phyloP scores from a whole-genome alignment of 176 grass and related monocot species.

The Raddia distichophylla region DNA sequence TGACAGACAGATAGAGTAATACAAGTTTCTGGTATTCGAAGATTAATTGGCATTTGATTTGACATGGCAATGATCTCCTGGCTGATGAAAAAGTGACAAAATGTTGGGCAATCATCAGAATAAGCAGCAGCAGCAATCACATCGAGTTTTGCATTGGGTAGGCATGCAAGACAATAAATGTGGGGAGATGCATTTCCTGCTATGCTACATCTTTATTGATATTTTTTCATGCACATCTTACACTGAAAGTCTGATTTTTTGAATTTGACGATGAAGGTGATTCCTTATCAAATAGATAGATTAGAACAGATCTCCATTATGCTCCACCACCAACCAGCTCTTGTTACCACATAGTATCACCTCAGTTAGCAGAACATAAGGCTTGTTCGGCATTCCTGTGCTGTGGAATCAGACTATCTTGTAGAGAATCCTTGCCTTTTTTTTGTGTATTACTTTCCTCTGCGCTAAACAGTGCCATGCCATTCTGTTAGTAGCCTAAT shows the following conservation, averaged over 20 bases:
- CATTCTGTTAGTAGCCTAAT: not conserved
- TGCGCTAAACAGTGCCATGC: not conserved
- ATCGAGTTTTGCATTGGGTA: not conserved
- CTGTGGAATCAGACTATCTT: not conserved
- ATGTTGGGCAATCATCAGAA: not conserved
- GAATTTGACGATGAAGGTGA: not conserved
- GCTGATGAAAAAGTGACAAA: not conserved
- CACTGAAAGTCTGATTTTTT: not conserved
- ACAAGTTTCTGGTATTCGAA: not conserved
- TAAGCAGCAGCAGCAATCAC: not conserved
- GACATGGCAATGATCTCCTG: not conserved
- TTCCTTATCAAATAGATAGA: constrained; percentile 5
- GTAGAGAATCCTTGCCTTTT: not conserved
- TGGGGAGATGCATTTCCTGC: not conserved
- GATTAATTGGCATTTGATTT: not conserved
- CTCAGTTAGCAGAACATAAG: not conserved
- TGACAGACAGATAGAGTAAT: not conserved
- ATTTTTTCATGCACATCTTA: not conserved
- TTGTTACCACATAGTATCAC: not conserved
- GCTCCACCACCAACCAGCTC: not conserved
- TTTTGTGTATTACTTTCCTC: not conserved
- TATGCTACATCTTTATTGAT: not conserved
- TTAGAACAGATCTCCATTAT: not conserved
- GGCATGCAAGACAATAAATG: not conserved
- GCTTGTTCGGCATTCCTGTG: not conserved